Evolutionary conservation across 192 early-diverging fungal species (phyloP).

Genomic region (Umbelopsis sp.): DNA sequence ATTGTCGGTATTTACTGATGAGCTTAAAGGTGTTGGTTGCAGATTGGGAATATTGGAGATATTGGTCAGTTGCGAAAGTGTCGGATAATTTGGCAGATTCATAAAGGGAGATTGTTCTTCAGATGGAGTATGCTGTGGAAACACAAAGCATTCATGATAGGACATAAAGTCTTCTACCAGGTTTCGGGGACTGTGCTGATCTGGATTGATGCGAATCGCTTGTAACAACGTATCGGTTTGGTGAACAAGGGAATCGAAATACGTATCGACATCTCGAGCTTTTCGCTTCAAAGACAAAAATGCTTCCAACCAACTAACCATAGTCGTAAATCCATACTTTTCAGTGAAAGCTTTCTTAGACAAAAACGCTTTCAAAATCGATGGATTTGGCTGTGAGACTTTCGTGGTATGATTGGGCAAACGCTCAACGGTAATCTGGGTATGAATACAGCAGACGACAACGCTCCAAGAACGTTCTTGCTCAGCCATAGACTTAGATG

Average conservation of each 20-base stretch:
- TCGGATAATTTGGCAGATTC: constrained; percentile 6
- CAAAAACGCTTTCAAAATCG: neutral
- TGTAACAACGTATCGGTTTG: neutral
- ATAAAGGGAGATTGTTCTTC: neutral
- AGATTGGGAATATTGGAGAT: neutral
- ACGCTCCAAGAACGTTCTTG: neutral
- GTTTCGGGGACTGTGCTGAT: neutral
- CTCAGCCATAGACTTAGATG: too few species aligned
- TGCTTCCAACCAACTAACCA: neutral
- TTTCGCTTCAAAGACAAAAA: neutral
- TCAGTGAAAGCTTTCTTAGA: neutral
- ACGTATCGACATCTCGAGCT: neutral
- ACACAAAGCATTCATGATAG: neutral
- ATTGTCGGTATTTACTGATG: neutral
- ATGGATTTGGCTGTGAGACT: neutral
- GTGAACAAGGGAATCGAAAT: neutral
- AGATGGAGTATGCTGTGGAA: too few species aligned
- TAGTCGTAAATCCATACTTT: neutral
- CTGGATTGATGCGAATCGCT: neutral
- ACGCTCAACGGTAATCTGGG: neutral
- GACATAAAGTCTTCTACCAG: neutral
- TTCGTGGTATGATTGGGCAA: neutral
- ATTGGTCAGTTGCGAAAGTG: neutral
- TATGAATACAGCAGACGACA: neutral
- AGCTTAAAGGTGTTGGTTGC: neutral